These are phyloP conservation scores for Phytophthora idaei DNA, from an alignment of 352 stramenopile species.

Conservation along the genomic window DNA sequence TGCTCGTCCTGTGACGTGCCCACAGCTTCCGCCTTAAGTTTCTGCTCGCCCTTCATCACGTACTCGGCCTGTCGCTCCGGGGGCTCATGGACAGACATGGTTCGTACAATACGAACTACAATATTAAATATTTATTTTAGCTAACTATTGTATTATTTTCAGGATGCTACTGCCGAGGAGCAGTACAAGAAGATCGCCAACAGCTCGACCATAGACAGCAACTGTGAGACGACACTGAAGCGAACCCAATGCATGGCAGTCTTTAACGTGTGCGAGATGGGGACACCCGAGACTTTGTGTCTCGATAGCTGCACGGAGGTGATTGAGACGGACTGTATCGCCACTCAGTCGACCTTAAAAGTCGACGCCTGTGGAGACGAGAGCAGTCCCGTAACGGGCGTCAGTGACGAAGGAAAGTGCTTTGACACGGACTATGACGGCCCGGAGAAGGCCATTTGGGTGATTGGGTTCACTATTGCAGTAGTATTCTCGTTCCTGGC, in stretches of 20 bases:
- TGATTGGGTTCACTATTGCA: constrained; percentile 82
- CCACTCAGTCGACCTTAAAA: constrained; percentile 22
- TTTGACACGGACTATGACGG: constrained; percentile 71
- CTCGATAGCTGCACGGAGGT: constrained; percentile 46
- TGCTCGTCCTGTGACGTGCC: constrained; percentile 70
- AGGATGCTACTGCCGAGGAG: constrained; percentile 48
- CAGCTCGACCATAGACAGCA: constrained; percentile 21
- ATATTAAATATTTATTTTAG: neutral
- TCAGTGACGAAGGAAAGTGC: constrained; percentile 69
- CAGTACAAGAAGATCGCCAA: constrained; percentile 46
- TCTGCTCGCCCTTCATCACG: constrained; percentile 53
- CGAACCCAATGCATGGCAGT: constrained; percentile 56
- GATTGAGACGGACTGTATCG: constrained; percentile 51
- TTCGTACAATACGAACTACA: constrained; percentile 6
- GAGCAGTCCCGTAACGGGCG: constrained; percentile 22
- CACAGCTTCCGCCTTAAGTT: constrained; percentile 43
- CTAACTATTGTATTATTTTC: neutral
- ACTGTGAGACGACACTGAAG: constrained; percentile 47
- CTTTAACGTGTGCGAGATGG: constrained; percentile 79
- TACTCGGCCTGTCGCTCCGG: constrained; percentile 65
- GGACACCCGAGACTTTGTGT: constrained; percentile 62
- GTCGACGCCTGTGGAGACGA: constrained; percentile 41
- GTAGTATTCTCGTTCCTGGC: constrained; percentile 86
- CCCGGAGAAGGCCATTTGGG: constrained; percentile 65
- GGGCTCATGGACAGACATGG: constrained; percentile 60